Percentiles rank a stretch among this genome's conserved stretches.
phyloP scores from a whole-genome alignment of 495 filamentous ascomycete genomes.

The Hapsidospora chrysogenum region DNA sequence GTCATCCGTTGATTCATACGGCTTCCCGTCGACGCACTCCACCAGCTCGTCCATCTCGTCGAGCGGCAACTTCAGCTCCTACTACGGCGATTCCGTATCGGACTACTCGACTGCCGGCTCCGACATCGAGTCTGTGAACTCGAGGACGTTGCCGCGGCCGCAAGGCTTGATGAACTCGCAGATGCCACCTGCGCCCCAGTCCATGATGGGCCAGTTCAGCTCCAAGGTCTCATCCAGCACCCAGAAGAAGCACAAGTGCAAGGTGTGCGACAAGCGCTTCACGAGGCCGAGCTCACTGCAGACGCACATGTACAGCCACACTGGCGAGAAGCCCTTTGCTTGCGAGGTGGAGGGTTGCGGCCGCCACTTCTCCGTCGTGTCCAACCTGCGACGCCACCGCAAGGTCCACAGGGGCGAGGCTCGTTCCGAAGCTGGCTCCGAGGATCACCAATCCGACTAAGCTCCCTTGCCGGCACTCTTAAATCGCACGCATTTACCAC shows the following conservation, averaged over 20 bases:
- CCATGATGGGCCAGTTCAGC: conserved; percentile 98
- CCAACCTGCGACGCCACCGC: conserved; percentile 83
- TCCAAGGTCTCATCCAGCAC: conserved; percentile 91
- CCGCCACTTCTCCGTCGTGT: conserved; percentile 94
- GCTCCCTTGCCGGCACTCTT: background rate
- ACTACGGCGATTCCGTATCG: conserved; percentile 71
- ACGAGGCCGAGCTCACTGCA: conserved; percentile 91
- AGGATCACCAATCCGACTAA: conserved; percentile 30
- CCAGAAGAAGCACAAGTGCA: conserved; percentile 99
- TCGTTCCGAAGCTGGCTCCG: conserved; percentile 32
- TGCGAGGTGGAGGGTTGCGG: conserved; percentile 94
- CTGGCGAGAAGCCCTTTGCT: conserved; percentile 91
- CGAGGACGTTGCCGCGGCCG: conserved; percentile 70
- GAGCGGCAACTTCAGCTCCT: conserved; percentile 47
- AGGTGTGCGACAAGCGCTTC: conserved; percentile 98
- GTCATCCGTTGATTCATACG: conserved; percentile 77
- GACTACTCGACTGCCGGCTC: conserved; percentile 91
- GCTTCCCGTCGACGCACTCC: conserved; percentile 82
- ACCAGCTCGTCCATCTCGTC: conserved; percentile 92
- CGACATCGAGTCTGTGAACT: conserved; percentile 58
- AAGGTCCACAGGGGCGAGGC: conserved; percentile 88
- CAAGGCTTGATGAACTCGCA: conserved; percentile 47
- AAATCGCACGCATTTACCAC: no score
- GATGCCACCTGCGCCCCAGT: conserved; percentile 70
- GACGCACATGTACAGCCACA: conserved; percentile 98